Evolutionary conservation across 2,329 filamentous ascomycete species (phyloP).

Genomic region (Fusarium staphyleae): DNA sequence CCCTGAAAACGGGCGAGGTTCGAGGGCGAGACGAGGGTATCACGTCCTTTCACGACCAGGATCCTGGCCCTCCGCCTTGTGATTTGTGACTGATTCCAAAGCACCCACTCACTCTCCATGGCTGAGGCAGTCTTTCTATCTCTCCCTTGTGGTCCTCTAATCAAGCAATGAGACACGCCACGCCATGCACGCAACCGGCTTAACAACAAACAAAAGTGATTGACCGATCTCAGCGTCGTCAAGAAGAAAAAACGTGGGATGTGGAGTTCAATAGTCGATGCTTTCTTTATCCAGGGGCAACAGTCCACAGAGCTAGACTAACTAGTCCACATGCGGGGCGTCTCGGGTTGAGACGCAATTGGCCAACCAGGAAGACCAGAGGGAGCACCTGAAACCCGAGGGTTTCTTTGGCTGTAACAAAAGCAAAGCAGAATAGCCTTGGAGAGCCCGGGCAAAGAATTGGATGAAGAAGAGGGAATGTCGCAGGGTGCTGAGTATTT

Average conservation of each 20-base stretch:
- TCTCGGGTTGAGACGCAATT: slow-evolving; percentile 18
- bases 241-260: slow-evolving; percentile 23
- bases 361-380: slow-evolving; percentile 17
- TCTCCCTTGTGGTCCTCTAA: slow-evolving; percentile 1
- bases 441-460: slow-evolving; percentile 4
- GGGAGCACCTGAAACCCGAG: slow-evolving; percentile 25
- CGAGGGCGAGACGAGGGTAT: neutral
- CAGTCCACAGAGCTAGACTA: slow-evolving; percentile 10
- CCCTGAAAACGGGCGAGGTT: neutral
- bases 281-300: slow-evolving; percentile 33
- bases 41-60: slow-evolving; percentile 12
- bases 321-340: slow-evolving; percentile 26
- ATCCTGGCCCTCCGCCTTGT: neutral
- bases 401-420: slow-evolving; percentile 4
- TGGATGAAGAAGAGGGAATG: neutral
- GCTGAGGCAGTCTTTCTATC: neutral
- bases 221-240: no score
- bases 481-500: neutral
- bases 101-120: neutral
- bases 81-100: slow-evolving; percentile 1
- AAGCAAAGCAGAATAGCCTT: neutral
- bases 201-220: slow-evolving; percentile 6
- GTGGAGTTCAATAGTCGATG: slow-evolving; percentile 26
- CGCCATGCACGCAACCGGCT: slow-evolving; percentile 18
- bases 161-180: slow-evolving; percentile 18